Conservation (phyloP, 306 rosid genomes). For the Gillenia trifoliata region DNA sequence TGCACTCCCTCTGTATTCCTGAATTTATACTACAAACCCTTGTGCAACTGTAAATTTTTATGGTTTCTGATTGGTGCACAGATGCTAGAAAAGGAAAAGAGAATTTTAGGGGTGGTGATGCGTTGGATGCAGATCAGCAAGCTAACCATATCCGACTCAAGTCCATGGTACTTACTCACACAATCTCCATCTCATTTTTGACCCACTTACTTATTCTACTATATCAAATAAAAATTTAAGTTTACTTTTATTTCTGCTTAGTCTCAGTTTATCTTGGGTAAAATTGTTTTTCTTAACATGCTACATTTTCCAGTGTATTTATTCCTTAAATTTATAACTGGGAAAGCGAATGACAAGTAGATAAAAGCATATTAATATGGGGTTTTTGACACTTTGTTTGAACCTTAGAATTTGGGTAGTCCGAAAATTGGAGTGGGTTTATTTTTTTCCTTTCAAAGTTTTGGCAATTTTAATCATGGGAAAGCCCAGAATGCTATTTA, state of each 20-base stretch:
- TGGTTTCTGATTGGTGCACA: slow-evolving; percentile 32
- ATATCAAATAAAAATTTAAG: not conserved
- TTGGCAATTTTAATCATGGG: not conserved
- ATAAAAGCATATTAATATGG: not conserved
- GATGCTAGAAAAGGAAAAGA: slow-evolving; percentile 71
- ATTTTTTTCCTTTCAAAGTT: not conserved
- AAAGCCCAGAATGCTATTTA: not conserved
- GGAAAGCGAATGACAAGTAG: not conserved
- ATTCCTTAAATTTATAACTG: not conserved
- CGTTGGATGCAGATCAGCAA: slow-evolving; percentile 37
- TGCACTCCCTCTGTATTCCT: not conserved
- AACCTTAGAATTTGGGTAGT: not conserved
- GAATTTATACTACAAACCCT: not conserved
- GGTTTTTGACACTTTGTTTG: not conserved
- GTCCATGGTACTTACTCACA: not conserved
- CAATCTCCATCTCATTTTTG: not conserved
- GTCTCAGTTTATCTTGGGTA: not conserved
- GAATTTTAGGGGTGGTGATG: slow-evolving; percentile 45
- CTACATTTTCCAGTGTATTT: not conserved
- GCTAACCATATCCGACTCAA: not conserved
- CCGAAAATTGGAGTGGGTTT: not conserved
- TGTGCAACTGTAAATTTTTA: not conserved
- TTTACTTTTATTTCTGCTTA: not conserved
- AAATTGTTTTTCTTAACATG: not conserved
- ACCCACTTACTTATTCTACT: not conserved